Conservation (phyloP, 139 green algal species). For the Chlamydomonas incerta region DNA sequence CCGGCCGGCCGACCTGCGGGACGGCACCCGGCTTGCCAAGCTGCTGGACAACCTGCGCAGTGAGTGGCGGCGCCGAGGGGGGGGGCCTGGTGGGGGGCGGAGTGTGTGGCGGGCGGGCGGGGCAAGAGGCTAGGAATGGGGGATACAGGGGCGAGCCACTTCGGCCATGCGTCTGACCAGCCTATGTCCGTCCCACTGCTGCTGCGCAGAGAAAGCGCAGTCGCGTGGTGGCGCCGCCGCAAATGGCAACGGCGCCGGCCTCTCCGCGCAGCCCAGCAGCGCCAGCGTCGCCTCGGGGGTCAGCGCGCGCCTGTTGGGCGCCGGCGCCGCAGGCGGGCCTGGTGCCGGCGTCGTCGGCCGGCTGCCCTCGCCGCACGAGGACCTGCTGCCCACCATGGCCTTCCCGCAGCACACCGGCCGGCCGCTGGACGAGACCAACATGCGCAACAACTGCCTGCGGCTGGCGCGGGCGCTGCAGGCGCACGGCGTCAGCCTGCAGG, state of each 20-base stretch:
- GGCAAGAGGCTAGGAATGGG: too few species aligned
- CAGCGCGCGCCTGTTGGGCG: not conserved
- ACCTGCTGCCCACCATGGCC: constrained; percentile 32
- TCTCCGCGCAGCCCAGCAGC: not conserved
- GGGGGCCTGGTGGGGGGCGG: too few species aligned
- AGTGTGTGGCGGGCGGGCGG: too few species aligned
- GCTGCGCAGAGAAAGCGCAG: too few species aligned
- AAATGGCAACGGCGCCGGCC: too few species aligned
- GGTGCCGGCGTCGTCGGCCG: not conserved
- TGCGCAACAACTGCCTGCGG: constrained; percentile 42
- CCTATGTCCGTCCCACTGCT: too few species aligned
- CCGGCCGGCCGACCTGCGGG: constrained; percentile 57
- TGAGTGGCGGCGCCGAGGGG: not conserved
- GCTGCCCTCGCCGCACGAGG: not conserved
- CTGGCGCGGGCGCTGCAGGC: constrained; percentile 55
- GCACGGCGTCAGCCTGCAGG: constrained; percentile 69
- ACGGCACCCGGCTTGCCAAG: constrained; percentile 25
- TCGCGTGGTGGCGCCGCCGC: too few species aligned
- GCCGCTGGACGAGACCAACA: constrained; percentile 39
- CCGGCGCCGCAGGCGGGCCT: too few species aligned
- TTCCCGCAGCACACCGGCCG: constrained; percentile 33
- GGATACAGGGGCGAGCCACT: too few species aligned
- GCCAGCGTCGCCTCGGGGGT: not conserved
- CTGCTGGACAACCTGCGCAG: constrained; percentile 21
- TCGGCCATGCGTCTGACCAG: too few species aligned